Base-by-base conservation (phyloP, 257 asterid species). In the Solanum infundibuliforme region DNA sequence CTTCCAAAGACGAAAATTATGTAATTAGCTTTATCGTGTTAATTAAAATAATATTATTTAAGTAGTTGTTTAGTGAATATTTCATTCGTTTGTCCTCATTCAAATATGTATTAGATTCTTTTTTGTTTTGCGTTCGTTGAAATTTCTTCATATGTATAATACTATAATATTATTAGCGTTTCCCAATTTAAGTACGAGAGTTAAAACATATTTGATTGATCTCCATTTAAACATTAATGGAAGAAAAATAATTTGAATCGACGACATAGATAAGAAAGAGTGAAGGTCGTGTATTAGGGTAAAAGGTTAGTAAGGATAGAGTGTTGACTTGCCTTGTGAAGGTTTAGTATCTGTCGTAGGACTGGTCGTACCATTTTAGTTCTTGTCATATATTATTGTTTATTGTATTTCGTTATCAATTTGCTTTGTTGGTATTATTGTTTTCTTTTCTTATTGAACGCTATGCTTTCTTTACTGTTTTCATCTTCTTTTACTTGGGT, bases 61-160 rank as follows among this genome's bases (percentile, higher is more conserved):
- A 87, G 72, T 84, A 81, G 79, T 90, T 86, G 13, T 79, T 55
- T 89, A 85, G 93, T 91, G 92, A 92, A 89, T 5, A 91, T 88
- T 92, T 92, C 88, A 90, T 92, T 76, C 90, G 12, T 83, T 93
- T 94, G 94, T 90, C 94, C 79, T 87, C 87, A 60, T 91, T 88
- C 91, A 87, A 88, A 87, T 86, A 41, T 87, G 89, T 86, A 27
- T 75, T 35, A 88, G 93, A 94, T 93, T 94, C 97, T 73, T 71
- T 31, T 85, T 39, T 46, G n/a, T 52, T 86, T 21, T 29, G 43
- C 39, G 32, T 85, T 27, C 34, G 71, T 68, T 60, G 48, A 32
- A 20, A 48, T 35, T 84, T 39, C 10, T 36, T 60, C 41, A 7
- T 73, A 75, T n/a, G 43, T 84, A 60, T 29, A 3, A 7, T 69